These are phyloP conservation scores for Lactuca saligna DNA, from an alignment of 129 eudicot species.

Conservation along the genomic window DNA sequence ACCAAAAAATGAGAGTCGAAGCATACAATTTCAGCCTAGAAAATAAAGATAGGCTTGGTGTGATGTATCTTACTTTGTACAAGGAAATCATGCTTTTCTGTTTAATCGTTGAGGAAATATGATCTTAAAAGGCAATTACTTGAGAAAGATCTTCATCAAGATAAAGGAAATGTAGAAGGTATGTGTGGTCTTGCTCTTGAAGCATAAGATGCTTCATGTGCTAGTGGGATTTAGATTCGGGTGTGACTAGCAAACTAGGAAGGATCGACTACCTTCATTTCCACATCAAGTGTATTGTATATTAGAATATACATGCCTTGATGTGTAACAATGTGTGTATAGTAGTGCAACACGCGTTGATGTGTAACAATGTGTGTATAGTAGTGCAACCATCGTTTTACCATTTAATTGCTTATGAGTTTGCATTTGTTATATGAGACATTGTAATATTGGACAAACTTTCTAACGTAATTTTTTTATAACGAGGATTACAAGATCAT, in stretches of 20 bases:
- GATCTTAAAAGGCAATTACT: constrained; percentile 23
- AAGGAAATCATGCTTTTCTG: constrained; percentile 27
- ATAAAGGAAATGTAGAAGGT: constrained; percentile 21
- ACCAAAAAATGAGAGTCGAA: constrained; percentile 4
- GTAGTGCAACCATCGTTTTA: too few relatives aligned
- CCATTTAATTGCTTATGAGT: not conserved
- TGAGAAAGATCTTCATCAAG: constrained; percentile 30
- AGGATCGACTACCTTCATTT: constrained; percentile 9
- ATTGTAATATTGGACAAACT: not conserved
- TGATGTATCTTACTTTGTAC: constrained; percentile 40
- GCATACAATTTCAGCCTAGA: constrained; percentile 1
- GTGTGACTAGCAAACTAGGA: constrained; percentile 18
- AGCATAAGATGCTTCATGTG: constrained; percentile 43
- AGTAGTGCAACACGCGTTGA: not conserved
- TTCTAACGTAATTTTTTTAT: too few relatives aligned
- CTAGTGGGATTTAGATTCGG: constrained; percentile 47
- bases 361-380: constrained; percentile 12
- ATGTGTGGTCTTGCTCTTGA: constrained; percentile 28
- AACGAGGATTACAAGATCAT: not conserved
- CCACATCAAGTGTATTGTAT: constrained; percentile 15
- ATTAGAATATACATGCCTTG: constrained; percentile 10
- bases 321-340: constrained; percentile 8
- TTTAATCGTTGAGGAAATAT: constrained; percentile 35
- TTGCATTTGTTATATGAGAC: not conserved
- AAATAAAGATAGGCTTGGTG: constrained; percentile 24